These are phyloP conservation scores for Wickerhamomyces queroliae DNA, from an alignment of 805 yeast species.

Conservation along the genomic window DNA sequence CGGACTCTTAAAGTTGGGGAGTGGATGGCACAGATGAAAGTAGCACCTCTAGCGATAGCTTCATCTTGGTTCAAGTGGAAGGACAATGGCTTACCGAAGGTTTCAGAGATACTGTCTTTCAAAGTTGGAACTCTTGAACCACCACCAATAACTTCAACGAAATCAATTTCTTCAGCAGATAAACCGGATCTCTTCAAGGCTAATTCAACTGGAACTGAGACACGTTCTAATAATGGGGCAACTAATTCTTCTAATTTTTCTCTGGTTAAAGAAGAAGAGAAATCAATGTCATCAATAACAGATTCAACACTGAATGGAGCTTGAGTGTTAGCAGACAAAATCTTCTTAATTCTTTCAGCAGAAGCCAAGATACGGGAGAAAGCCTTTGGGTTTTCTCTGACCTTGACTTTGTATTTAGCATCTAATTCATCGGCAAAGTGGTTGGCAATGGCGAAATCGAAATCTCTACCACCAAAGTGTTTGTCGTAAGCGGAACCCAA, in stretches of 20 bases:
- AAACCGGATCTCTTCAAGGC: slow-evolving; percentile 82
- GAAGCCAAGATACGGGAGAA: slow-evolving; percentile 88
- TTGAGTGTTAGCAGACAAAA: slow-evolving; percentile 87
- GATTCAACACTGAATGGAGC: slow-evolving; percentile 97
- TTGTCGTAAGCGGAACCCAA: slow-evolving; percentile 90
- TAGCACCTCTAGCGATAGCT: slow-evolving; percentile 98
- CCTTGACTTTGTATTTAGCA: slow-evolving; percentile 88
- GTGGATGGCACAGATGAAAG: slow-evolving; percentile 97
- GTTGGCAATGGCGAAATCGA: slow-evolving; percentile 89
- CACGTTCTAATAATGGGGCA: slow-evolving; percentile 71
- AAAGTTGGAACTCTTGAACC: slow-evolving; percentile 95
- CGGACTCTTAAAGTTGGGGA: slow-evolving; percentile 98
- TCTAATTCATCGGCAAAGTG: slow-evolving; percentile 93
- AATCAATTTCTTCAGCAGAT: slow-evolving; percentile 68
- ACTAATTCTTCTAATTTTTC: slow-evolving; percentile 90
- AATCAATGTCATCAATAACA: slow-evolving; percentile 96
- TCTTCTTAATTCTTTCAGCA: slow-evolving; percentile 92
- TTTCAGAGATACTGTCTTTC: slow-evolving; percentile 72
- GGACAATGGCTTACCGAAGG: slow-evolving; percentile 81
- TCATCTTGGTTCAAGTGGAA: slow-evolving; percentile 98
- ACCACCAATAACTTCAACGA: slow-evolving; percentile 96
- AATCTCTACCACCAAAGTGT: slow-evolving; percentile 97
- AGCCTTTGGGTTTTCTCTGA: slow-evolving; percentile 89
- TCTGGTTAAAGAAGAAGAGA: slow-evolving; percentile 81
- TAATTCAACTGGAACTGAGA: slow-evolving; percentile 68